Percentiles rank a stretch among this genome's conserved stretches.
phyloP scores from a whole-genome alignment of 345 rosid genomes.

The Euclidium syriacum region DNA sequence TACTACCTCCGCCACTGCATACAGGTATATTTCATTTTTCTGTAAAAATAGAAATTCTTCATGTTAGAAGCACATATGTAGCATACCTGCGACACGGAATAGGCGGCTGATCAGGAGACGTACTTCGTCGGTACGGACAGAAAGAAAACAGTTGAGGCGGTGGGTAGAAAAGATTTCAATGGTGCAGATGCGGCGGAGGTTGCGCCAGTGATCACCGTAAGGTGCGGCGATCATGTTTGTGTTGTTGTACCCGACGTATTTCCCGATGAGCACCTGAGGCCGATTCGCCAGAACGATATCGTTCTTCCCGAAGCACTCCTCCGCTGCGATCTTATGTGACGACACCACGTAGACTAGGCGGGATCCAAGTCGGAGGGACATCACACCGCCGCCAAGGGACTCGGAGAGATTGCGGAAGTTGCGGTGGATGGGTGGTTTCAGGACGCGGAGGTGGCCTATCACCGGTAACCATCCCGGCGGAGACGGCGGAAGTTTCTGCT shows the following conservation, averaged over 20 bases:
- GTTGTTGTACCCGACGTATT: slow-evolving; percentile 37
- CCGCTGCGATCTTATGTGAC: slow-evolving; percentile 25
- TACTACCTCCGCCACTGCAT: too few relatives aligned
- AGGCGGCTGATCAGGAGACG: slow-evolving; percentile 31
- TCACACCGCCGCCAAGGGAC: slow-evolving; percentile 36
- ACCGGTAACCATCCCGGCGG: slow-evolving; percentile 45
- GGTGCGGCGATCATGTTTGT: slow-evolving; percentile 33
- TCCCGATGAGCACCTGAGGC: slow-evolving; percentile 27
- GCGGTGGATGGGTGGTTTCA: slow-evolving; percentile 44
- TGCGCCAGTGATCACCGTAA: slow-evolving; percentile 66
- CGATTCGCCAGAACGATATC: slow-evolving; percentile 51
- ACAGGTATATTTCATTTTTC: background rate
- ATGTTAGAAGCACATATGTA: too few relatives aligned
- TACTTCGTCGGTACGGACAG: slow-evolving; percentile 40
- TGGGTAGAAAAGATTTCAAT: slow-evolving; percentile 40
- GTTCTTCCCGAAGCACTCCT: slow-evolving; percentile 55
- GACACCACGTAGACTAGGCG: slow-evolving; percentile 46
- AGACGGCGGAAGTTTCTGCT: slow-evolving; percentile 39
- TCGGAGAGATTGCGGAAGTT: slow-evolving; percentile 31
- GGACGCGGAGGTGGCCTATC: slow-evolving; percentile 52
- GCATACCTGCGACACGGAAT: slow-evolving; percentile 16
- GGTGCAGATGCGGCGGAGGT: slow-evolving; percentile 46
- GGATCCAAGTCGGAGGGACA: slow-evolving; percentile 45
- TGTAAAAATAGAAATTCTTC: too few relatives aligned
- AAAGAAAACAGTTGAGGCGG: slow-evolving; percentile 34